A percentile compares a stretch with the other conserved stretches of the same genome.
These are phyloP conservation scores for Leishmania turanica DNA, from an alignment of 208 protist genomes.

Conservation along the genomic window DNA sequence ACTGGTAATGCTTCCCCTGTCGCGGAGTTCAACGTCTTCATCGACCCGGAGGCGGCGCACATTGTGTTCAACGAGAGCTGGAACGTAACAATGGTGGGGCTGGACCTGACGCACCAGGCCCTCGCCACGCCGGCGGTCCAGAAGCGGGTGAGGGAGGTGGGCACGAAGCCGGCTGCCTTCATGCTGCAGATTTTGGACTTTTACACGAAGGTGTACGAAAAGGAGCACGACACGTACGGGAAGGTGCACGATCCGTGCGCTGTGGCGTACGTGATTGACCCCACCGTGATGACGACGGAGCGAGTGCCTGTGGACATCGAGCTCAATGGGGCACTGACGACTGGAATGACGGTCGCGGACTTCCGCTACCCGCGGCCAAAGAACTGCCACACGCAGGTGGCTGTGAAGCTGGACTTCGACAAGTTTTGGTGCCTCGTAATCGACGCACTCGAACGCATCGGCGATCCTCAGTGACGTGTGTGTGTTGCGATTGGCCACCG, in stretches of 20 bases:
- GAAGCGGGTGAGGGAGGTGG: constrained; percentile 40
- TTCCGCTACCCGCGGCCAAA: constrained; percentile 33
- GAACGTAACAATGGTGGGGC: constrained; percentile 77
- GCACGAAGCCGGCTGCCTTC: constrained; percentile 38
- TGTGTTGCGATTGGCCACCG: not conserved
- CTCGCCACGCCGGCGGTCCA: constrained; percentile 51
- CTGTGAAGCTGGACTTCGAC: constrained; percentile 56
- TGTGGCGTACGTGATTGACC: constrained; percentile 78
- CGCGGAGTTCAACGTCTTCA: constrained; percentile 83
- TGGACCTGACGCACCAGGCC: constrained; percentile 85
- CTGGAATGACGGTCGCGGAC: constrained; percentile 71
- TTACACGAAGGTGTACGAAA: constrained; percentile 57
- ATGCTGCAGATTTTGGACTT: constrained; percentile 54
- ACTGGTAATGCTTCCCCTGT: constrained; percentile 59
- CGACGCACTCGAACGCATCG: constrained; percentile 62
- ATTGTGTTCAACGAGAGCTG: constrained; percentile 75
- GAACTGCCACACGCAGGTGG: constrained; percentile 67
- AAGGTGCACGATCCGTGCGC: constrained; percentile 81
- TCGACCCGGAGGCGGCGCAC: constrained; percentile 77
- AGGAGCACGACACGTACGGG: constrained; percentile 22
- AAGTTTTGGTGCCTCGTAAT: constrained; percentile 77
- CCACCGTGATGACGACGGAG: constrained; percentile 53
- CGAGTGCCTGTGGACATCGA: constrained; percentile 67
- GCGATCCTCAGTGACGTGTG: constrained; percentile 29
- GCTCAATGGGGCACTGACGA: constrained; percentile 39